A percentile compares a stretch with the other conserved stretches of the same genome.
Evolutionary conservation across 164 flowering plant genomes (phyloP).

Genomic region (Sextonia rubra): DNA sequence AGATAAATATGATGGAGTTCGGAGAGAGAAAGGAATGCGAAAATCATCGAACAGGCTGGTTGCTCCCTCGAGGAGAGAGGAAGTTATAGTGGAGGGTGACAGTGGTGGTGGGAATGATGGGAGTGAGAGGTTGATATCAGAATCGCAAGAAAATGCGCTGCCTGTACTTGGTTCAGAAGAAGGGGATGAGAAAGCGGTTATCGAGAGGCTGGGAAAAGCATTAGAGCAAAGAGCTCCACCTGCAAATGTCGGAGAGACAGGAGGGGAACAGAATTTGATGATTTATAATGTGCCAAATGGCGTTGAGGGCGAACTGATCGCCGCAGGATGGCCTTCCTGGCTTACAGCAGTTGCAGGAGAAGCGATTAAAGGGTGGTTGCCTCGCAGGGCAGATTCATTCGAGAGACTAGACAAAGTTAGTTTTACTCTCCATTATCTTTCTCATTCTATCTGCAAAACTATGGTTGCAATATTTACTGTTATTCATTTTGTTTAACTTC

Average conservation of each 20-base stretch:
- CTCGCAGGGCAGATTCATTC: slow-evolving; percentile 34
- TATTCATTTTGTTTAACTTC: too few species aligned
- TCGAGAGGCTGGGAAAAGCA: background rate
- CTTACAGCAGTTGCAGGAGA: slow-evolving; percentile 33
- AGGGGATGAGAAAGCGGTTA: slow-evolving; percentile 6
- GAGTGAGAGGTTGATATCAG: background rate
- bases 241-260: background rate
- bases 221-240: background rate
- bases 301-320: slow-evolving; percentile 12
- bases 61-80: background rate
- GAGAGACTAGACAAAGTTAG: slow-evolving; percentile 38
- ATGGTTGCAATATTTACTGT: too few species aligned
- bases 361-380: slow-evolving; percentile 36
- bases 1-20: background rate
- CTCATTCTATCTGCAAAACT: background rate
- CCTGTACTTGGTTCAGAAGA: background rate
- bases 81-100: slow-evolving; percentile 14
- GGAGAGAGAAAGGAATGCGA: background rate
- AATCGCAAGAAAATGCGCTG: slow-evolving; percentile 3
- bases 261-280: background rate
- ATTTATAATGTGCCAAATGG: slow-evolving; percentile 38
- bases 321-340: slow-evolving; percentile 37
- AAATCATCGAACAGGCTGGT: background rate
- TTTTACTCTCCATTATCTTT: background rate
- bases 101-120: slow-evolving; percentile 14